phyloP scores from a whole-genome alignment of 768 basidiomycete genomes.

The Pleurotus pulmonarius region DNA sequence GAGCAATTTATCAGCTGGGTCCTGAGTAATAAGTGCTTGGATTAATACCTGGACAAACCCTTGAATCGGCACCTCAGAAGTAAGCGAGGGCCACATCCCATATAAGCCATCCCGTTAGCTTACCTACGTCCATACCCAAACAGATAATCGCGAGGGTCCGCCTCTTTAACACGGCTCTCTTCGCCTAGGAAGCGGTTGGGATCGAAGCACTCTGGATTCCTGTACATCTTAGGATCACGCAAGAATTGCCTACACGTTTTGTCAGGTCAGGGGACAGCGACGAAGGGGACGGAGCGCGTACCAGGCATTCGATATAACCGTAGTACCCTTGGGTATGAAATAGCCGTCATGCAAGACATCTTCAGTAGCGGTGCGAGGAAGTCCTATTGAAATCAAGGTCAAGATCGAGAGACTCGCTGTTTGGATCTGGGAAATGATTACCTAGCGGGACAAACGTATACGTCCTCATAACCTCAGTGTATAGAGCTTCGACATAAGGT shows the following conservation, averaged over 20 bases:
- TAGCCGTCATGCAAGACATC: constrained; percentile 29
- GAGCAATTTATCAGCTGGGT: neutral
- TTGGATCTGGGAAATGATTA: constrained; percentile 5
- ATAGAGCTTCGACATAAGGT: constrained; percentile 61
- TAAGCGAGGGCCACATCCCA: neutral
- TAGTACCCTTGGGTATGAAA: constrained; percentile 9
- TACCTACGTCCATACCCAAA: constrained; percentile 73
- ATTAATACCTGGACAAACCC: neutral
- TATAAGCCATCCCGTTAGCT: constrained; percentile 10
- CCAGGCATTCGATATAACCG: constrained; percentile 7
- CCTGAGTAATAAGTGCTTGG: neutral
- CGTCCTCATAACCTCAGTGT: constrained; percentile 55
- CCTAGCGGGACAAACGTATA: constrained; percentile 43
- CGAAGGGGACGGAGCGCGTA: neutral
- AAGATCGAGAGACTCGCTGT: neutral
- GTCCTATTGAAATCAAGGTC: constrained; percentile 20
- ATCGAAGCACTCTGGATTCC: constrained; percentile 8
- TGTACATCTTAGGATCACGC: constrained; percentile 46
- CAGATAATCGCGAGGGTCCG: constrained; percentile 54
- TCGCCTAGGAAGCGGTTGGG: constrained; percentile 1
- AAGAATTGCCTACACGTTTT: constrained; percentile 37
- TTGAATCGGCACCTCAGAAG: neutral
- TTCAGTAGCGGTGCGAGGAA: constrained; percentile 53
- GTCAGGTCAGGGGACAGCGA: neutral
- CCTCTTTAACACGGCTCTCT: constrained; percentile 12